Percentiles rank a stretch among this genome's conserved stretches.
These are phyloP conservation scores for Irpex rosettiformis DNA, from an alignment of 1,284 basidiomycete genomes.

Conservation along the genomic window DNA sequence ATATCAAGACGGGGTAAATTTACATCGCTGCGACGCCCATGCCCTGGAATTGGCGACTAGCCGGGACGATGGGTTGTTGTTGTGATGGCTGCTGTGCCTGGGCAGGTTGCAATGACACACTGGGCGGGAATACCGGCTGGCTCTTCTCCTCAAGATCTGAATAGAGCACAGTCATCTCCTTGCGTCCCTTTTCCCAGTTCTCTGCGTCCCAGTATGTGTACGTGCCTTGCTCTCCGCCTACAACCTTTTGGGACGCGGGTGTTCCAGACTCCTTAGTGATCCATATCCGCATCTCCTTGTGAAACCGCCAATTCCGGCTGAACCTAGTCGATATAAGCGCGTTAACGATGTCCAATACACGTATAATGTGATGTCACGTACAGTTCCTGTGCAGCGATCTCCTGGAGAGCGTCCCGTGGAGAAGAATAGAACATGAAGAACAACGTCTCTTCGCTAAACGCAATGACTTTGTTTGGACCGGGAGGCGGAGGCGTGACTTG, in stretches of 20 bases:
- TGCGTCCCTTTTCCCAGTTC: conserved; percentile 82
- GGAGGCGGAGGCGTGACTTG: conserved; percentile 91
- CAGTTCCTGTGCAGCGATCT: conserved; percentile 95
- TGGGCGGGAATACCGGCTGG: conserved; percentile 55
- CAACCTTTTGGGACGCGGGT: conserved; percentile 81
- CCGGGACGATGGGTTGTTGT: conserved; percentile 16
- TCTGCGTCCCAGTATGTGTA: conserved; percentile 94
- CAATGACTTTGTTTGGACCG: conserved; percentile 81
- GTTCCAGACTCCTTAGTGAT: conserved; percentile 90
- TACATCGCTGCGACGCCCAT: conserved; percentile 35
- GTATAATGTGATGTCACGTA: conserved; percentile 40
- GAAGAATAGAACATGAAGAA: conserved; percentile 99
- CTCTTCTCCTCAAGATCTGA: conserved; percentile 85
- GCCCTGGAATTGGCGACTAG: conserved; percentile 30
- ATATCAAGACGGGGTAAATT: conserved; percentile 5
- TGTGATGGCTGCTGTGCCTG: conserved; percentile 34
- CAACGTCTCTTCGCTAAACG: conserved; percentile 95
- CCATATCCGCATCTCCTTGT: conserved; percentile 95
- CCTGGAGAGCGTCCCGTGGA: conserved; percentile 91
- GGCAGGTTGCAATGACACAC: conserved; percentile 47
- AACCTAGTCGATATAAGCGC: conserved; percentile 48
- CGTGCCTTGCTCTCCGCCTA: conserved; percentile 84
- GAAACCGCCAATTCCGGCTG: conserved; percentile 97
- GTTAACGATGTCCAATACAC: neutral
- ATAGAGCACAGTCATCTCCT: conserved; percentile 86